phyloP scores from a whole-genome alignment of 768 basidiomycete genomes.

The Tricholoma matsutake region DNA sequence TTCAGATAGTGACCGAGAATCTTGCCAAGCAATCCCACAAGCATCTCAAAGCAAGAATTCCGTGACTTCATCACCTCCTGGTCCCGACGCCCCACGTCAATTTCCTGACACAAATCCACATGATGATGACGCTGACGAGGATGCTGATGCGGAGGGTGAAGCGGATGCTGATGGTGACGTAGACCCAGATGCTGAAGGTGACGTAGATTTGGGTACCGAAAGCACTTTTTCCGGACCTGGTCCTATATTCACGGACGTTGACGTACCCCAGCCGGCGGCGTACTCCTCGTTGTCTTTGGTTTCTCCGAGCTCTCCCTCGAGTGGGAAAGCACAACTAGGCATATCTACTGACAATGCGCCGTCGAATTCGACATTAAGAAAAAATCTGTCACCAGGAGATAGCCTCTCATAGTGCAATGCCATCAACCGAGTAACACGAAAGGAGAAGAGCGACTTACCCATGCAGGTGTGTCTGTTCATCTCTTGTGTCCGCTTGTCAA shows the following conservation, averaged over 20 bases:
- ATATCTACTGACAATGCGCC: background rate
- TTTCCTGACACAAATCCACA: background rate
- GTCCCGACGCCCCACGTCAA: background rate
- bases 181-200: constrained; percentile 16
- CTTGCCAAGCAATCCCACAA: background rate
- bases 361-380: background rate
- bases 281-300: background rate
- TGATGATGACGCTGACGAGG: constrained; percentile 14
- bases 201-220: constrained; percentile 4
- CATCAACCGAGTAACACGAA: background rate
- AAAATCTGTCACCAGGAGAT: background rate
- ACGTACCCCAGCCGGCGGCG: background rate
- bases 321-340: background rate
- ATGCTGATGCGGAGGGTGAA: constrained; percentile 30
- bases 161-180: constrained; percentile 22
- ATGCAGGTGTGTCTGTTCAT: background rate
- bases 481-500: background rate
- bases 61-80: background rate
- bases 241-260: background rate
- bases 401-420: background rate
- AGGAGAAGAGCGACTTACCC: background rate
- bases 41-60: background rate
- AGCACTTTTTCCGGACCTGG: background rate
- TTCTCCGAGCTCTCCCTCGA: background rate
- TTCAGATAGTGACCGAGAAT: background rate